Conservation (phyloP, 2,329 filamentous ascomycete genomes). For the Beauveria pseudobassiana region DNA sequence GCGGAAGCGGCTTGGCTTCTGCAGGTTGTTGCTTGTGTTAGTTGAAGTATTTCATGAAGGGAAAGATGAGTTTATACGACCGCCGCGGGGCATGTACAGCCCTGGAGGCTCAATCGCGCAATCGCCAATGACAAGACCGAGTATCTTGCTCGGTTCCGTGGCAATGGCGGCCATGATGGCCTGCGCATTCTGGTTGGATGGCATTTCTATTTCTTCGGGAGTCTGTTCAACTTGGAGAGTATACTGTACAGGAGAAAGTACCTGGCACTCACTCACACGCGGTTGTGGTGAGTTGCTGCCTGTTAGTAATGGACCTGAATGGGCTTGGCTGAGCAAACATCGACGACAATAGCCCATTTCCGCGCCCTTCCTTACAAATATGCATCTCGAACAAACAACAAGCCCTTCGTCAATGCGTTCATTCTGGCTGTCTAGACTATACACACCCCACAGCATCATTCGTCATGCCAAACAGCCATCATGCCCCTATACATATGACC, state of each 20-base stretch:
- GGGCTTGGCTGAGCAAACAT: background rate
- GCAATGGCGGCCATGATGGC: constrained; percentile 10
- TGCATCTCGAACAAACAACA: background rate
- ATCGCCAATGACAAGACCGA: constrained; percentile 13
- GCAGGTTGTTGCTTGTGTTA: background rate
- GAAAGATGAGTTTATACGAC: background rate
- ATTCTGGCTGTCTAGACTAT: constrained; percentile 13
- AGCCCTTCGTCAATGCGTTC: constrained; percentile 9
- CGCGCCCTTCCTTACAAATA: background rate
- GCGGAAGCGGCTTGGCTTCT: background rate
- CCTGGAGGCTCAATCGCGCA: constrained; percentile 12
- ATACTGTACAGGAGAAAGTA: background rate
- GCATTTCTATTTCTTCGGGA: background rate
- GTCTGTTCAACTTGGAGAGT: background rate
- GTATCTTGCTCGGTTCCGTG: constrained; percentile 13
- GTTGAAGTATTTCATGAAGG: too few relatives aligned
- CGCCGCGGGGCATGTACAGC: constrained; percentile 13
- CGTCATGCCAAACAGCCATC: constrained; percentile 11
- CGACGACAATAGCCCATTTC: too few relatives aligned
- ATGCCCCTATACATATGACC: constrained; percentile 11
- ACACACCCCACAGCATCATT: constrained; percentile 4
- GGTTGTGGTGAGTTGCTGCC: background rate
- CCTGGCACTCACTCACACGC: background rate
- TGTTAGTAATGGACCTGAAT: background rate
- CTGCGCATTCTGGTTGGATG: background rate